Evolutionary conservation across 2,329 filamentous ascomycete genomes (phyloP), one percentile per base, ranked within the genome.

Genomic region (Penicillium sp.): DNA sequence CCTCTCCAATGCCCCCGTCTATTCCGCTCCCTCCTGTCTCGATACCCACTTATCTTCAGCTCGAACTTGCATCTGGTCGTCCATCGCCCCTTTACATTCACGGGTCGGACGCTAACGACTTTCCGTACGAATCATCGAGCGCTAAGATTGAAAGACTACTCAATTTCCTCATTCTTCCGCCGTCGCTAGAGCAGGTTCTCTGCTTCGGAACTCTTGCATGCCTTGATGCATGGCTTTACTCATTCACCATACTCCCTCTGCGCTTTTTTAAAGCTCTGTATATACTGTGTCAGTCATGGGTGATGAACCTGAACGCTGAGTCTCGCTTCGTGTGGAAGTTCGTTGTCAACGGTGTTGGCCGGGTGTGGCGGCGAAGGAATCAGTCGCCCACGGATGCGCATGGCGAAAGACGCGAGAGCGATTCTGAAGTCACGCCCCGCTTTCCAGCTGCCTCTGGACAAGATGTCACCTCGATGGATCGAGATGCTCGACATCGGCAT

Each of bases 141-240:
- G 77, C 94, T 54, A 96, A 96, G 60, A 84, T 96, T 42, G 87
- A 96, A 60, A 80, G 93, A 26, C 72, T 98, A 9, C 76, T 86
- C 48, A 96, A 96, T 59, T 93, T 95, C 44, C 66, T 98, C 4
- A 71, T 88, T 16, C 69, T 98, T 3, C 88, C 90, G 0, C 76
- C 79, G 0, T 85, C 84, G 44, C 73, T 98, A 4, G 92, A 98
- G 65, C 77, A 83, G 30, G 83, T 89, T 0, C 74, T 98, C 4
- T 79, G 81, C 42, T 96, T 98, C 65, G 92, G 92, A 5, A 82
- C 85, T 0, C 66, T 96, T 22, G 89, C 90, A 5, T 98, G 92
- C 64, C 72, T 98, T 4, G 92, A 98, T 61, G 85, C 90, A 1
- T 98, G 90, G 88, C 76, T 98, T 1, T 92, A 95, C 66, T 93